phyloP scores from a whole-genome alignment of 2,329 filamentous ascomycete species.

The Dactylellina leptospora region DNA sequence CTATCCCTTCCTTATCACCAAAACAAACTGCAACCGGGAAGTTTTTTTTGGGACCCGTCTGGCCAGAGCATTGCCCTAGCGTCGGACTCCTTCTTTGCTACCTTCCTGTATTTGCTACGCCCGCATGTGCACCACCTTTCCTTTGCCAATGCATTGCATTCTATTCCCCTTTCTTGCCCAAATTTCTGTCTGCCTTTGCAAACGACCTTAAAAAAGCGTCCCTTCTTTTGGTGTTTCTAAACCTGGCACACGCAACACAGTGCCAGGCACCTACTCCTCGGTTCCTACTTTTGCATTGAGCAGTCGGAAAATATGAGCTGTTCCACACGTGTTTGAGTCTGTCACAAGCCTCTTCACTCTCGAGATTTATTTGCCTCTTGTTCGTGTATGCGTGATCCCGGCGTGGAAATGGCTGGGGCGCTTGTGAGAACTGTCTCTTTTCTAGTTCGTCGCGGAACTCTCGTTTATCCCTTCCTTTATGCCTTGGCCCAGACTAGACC shows the following conservation, averaged over 20 bases:
- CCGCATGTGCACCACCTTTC: neutral
- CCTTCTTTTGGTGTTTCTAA: slow-evolving; percentile 26
- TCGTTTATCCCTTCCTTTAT: slow-evolving; percentile 21
- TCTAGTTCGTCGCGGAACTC: slow-evolving; percentile 4
- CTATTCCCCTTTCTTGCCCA: too few species aligned
- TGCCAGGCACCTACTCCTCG: slow-evolving; percentile 40
- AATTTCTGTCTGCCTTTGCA: too few species aligned
- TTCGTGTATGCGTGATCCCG: neutral
- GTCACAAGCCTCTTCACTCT: slow-evolving; percentile 23
- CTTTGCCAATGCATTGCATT: neutral
- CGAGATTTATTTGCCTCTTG: neutral
- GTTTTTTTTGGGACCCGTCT: neutral
- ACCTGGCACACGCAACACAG: slow-evolving; percentile 29
- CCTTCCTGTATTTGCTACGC: slow-evolving; percentile 2
- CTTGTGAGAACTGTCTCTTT: slow-evolving; percentile 3
- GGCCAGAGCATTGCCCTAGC: neutral
- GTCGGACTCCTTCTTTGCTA: neutral
- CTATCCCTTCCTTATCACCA: slow-evolving; percentile 7
- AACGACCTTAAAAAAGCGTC: neutral
- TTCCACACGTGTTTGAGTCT: slow-evolving; percentile 48
- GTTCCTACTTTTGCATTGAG: slow-evolving; percentile 36
- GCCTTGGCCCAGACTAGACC: neutral
- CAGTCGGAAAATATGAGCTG: too few species aligned
- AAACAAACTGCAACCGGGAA: neutral
- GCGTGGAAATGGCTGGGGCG: slow-evolving; percentile 12